Base-by-base conservation (phyloP, 495 filamentous ascomycete genomes). In the Aspergillus steynii region DNA sequence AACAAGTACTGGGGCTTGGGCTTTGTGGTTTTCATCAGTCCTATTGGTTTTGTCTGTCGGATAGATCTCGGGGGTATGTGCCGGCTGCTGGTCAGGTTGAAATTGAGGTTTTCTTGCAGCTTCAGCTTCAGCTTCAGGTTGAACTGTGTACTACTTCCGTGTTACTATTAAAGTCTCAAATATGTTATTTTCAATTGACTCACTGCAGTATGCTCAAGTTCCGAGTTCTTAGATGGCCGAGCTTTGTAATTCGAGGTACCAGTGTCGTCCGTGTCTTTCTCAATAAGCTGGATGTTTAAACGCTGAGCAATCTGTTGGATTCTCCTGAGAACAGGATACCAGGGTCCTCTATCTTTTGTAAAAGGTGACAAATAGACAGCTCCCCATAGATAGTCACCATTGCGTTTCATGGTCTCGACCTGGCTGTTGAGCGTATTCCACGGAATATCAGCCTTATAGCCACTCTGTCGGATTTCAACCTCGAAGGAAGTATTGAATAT, bases 401-500 rank as follows among this genome's bases (percentile, higher is more conserved):
- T 15, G 2, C 55, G 20, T n/a, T 27, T 55, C 61, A 77, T 61
- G 26, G 61, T 59, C 0, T 9, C 15, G 71, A 72, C 74, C 47
- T 76, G 76, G 0, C 59, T 54, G 15, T 65, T 6, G 0, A 77
- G 37, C 0, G 59, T 62, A 0, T 1, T 8, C 5, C 46, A 61
- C 2, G 64, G 9, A 9, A 70, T 14, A 3, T 61, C 58, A 6
- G 56, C 14, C 0, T 5, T n/a, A 9, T 75, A 68, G 0, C 71
- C 74, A 50, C 60, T 63, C 3, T 66, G 26, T 2, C 4, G 29
- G 0, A 77, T 50, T 10, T 73, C 50, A 0, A 27, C 2, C 29
- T 51, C 10, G 25, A 74, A 77, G 0, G 70, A 56, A 0, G 29
- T 7, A 15, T 65, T 74, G 48, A 79, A 76, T 0, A 77, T 58